Evolutionary conservation across 257 asterid genomes (phyloP).

Genomic region (Salvia splendens): DNA sequence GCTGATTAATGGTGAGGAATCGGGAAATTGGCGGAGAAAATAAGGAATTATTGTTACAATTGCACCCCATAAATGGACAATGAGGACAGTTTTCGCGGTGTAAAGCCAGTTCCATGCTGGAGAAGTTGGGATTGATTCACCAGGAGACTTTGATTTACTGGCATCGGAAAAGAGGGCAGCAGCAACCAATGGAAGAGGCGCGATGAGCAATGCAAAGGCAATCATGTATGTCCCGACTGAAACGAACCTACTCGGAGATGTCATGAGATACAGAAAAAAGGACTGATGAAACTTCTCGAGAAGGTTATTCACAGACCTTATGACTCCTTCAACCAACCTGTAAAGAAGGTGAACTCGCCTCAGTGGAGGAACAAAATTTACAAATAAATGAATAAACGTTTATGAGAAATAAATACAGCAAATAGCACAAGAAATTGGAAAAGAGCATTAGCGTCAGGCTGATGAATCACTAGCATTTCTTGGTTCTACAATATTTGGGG

Average conservation of each 20-base stretch:
- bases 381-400: not conserved
- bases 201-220: constrained; percentile 77
- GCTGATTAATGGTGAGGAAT: constrained; percentile 53
- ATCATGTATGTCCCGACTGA: constrained; percentile 97
- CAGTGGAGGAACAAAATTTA: not conserved
- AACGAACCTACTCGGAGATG: constrained; percentile 75
- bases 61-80: constrained; percentile 79
- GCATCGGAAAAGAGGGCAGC: constrained; percentile 71
- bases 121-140: constrained; percentile 40
- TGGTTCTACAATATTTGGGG: constrained; percentile 14
- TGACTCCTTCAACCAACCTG: constrained; percentile 94
- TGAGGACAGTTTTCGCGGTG: constrained; percentile 68
- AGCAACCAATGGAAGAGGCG: constrained; percentile 88
- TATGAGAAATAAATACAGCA: constrained; percentile 13
- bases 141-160: constrained; percentile 32
- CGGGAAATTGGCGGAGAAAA: constrained; percentile 47
- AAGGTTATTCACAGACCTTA: constrained; percentile 85
- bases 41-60: constrained; percentile 64
- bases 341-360: constrained; percentile 10
- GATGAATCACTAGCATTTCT: not conserved
- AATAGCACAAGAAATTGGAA: constrained; percentile 21
- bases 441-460: constrained; percentile 1
- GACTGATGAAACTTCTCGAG: constrained; percentile 98
- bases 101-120: constrained; percentile 84
- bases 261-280: constrained; percentile 82